Conservation (phyloP, 2,329 filamentous ascomycete species). For the Hypoxylon sp. region DNA sequence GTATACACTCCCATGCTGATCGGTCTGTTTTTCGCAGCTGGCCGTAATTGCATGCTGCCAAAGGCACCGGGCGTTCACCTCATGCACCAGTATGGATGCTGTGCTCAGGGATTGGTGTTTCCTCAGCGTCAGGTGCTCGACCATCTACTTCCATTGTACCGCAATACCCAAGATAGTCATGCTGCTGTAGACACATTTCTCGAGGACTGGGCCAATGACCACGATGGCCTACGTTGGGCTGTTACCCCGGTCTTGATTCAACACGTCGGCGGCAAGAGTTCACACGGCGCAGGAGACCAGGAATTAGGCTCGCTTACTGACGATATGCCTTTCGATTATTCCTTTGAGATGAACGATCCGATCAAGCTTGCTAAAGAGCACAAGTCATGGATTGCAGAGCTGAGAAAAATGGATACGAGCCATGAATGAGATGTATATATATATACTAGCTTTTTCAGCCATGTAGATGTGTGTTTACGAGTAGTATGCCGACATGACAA, state of each 20-base stretch:
- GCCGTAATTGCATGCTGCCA: constrained; percentile 44
- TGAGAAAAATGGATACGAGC: background rate
- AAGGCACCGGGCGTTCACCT: constrained; percentile 40
- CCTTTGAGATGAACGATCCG: constrained; percentile 44
- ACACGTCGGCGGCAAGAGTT: constrained; percentile 46
- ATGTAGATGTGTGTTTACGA: background rate
- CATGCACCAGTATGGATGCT: constrained; percentile 46
- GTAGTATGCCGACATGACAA: background rate
- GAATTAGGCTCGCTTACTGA: constrained; percentile 39
- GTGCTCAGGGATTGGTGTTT: constrained; percentile 46
- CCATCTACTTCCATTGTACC: constrained; percentile 43
- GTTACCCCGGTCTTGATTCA: constrained; percentile 48
- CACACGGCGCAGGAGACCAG: constrained; percentile 43
- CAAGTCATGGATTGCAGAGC: constrained; percentile 26
- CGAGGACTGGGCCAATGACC: constrained; percentile 42
- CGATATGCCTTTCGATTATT: constrained; percentile 46
- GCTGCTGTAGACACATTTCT: constrained; percentile 45
- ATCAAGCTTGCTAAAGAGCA: constrained; percentile 42
- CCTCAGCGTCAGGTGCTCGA: constrained; percentile 39
- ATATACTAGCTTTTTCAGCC: background rate
- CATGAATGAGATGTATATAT: background rate
- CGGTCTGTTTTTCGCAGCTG: constrained; percentile 45
- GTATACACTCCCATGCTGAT: constrained; percentile 44
- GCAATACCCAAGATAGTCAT: constrained; percentile 34
- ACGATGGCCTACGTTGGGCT: constrained; percentile 42